Percentiles rank a stretch among this genome's conserved stretches.
Conservation (phyloP, 345 rosid genomes). For the Camelina neglecta region DNA sequence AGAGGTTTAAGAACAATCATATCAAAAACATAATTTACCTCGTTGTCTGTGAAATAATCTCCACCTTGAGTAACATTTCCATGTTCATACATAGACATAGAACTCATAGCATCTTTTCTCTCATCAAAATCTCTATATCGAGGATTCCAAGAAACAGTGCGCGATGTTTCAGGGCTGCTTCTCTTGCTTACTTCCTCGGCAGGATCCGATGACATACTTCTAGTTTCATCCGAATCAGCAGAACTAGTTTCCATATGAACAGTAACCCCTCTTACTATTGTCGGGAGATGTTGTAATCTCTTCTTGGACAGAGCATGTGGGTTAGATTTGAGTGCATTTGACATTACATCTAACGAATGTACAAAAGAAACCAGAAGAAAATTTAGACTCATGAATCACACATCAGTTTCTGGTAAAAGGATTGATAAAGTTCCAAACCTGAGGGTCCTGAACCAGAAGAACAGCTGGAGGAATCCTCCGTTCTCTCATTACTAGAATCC, state of each 20-base stretch:
- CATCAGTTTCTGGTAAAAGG: conserved; percentile 2
- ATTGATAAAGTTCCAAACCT: conserved; percentile 22
- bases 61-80: conserved; percentile 44
- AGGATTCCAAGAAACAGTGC: conserved; percentile 25
- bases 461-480: conserved; percentile 45
- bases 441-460: conserved; percentile 45
- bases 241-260: conserved; percentile 38
- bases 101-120: conserved; percentile 44
- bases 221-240: conserved; percentile 29
- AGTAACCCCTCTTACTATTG: conserved; percentile 24
- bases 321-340: conserved; percentile 25
- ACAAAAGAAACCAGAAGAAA: not conserved
- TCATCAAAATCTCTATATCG: conserved; percentile 45
- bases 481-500: conserved; percentile 51
- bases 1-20: not conserved
- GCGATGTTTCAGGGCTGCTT: conserved; percentile 26
- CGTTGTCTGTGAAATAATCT: conserved; percentile 48
- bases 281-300: conserved; percentile 34
- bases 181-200: conserved; percentile 33
- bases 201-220: not conserved
- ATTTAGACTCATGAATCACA: not conserved
- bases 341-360: conserved; percentile 30
- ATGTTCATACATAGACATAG: conserved; percentile 45
- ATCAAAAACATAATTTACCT: conserved; percentile 45
- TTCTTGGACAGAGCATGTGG: conserved; percentile 28